Evolutionary conservation across 352 stramenopile genomes (phyloP), one percentile per base, ranked within the genome.

Genomic region (Globisporangium solare): DNA sequence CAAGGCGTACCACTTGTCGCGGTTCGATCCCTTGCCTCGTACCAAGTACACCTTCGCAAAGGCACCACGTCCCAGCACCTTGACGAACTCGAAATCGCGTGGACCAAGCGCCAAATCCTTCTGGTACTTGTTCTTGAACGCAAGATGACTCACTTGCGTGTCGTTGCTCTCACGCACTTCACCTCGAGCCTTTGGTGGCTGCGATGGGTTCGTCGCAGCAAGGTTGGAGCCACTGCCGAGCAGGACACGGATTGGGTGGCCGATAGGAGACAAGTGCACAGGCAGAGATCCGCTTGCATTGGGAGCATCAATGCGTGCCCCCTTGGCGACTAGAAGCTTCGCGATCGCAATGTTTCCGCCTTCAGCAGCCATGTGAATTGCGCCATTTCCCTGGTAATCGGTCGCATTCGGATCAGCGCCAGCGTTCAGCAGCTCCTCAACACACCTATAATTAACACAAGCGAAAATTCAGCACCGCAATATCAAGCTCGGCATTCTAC

Each of bases 51-150:
- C 84, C 60, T 94, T 94, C 7, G 80, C 84, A 56, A 92, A 94
- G 12, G 84, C 84, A 46, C 84, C 84, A 43, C 82, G 82, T 20
- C 84, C 84, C 21, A 94, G 57, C 12, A 94, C 84, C 60, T 92
- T 92, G 52, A 94, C 78, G 41, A 94, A 92, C 51, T 94, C 84
- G 41, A 94, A 94, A 64, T 94, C 84, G 35, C 84, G 82, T 24
- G 84, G 84, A 13, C 84, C 82, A 8, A 94, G 65, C 31, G 84
- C 84, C 31, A 94, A 52, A 51, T 91, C 83, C 62, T 91, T 71
- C 64, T 94, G 82, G 69, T 94, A 94, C 65, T 92, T 94, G 79
- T 94, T 94, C 69, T 94, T 94, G 67, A 94, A 94, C 18, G 83
- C 83, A 46, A 94, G 66, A 66, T 94, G 83, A n/a, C 72, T 79